A percentile compares a stretch with the other conserved stretches of the same genome.
Evolutionary conservation across 225 moss, liverwort and hornwort genomes (phyloP).

Genomic region (Ulota crispa): DNA sequence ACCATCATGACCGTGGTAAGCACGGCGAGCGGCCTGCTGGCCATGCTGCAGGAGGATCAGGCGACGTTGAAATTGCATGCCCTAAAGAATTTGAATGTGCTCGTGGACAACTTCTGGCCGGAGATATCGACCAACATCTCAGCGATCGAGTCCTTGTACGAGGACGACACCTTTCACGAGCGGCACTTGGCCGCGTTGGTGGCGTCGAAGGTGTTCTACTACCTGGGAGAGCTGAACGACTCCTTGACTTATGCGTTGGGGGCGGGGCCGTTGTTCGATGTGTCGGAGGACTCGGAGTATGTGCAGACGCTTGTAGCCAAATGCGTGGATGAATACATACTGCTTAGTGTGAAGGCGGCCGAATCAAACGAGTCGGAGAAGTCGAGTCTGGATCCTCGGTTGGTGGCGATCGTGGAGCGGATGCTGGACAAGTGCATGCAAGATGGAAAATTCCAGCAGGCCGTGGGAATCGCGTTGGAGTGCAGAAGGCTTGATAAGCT

Average conservation of each 20-base stretch:
- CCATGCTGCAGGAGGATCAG: constrained; percentile 88
- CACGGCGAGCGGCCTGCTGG: constrained; percentile 87
- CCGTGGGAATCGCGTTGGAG: constrained; percentile 85
- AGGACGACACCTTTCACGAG: constrained; percentile 79
- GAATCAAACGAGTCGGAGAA: constrained; percentile 51
- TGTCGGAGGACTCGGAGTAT: constrained; percentile 84
- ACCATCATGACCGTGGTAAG: constrained; percentile 73
- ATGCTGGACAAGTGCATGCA: constrained; percentile 95
- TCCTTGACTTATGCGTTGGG: constrained; percentile 77
- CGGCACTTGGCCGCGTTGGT: constrained; percentile 78
- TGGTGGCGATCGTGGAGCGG: constrained; percentile 84
- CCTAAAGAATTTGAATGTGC: constrained; percentile 71
- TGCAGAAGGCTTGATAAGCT: constrained; percentile 87
- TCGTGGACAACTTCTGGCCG: constrained; percentile 91
- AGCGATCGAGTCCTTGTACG: constrained; percentile 80
- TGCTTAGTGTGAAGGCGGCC: constrained; percentile 60
- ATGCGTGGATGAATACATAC: constrained; percentile 86
- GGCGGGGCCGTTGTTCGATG: constrained; percentile 81
- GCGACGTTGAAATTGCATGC: constrained; percentile 82
- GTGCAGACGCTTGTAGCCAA: constrained; percentile 94
- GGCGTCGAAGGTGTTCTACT: constrained; percentile 92
- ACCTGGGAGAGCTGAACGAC: constrained; percentile 82
- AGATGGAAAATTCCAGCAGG: constrained; percentile 90
- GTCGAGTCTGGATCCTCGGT: constrained; percentile 54
- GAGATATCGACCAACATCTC: constrained; percentile 90